Conservation (phyloP, 306 rosid genomes). For the Castanea mollissima region DNA sequence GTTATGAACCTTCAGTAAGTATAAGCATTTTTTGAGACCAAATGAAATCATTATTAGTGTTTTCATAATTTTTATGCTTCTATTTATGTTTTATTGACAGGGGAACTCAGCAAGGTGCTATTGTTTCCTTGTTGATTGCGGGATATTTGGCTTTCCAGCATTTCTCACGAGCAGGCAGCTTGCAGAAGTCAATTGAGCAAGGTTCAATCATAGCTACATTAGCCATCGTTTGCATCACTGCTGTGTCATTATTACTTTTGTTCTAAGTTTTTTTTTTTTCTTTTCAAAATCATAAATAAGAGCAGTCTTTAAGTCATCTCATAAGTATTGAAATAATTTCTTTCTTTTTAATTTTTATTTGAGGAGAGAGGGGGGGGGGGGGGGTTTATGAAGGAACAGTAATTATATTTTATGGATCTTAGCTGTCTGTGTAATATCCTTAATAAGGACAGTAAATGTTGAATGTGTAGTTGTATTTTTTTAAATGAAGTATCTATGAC, state of each 20-base stretch:
- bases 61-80: conserved; percentile 14
- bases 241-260: conserved; percentile 54
- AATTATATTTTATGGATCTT: background rate
- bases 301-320: background rate
- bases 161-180: conserved; percentile 70
- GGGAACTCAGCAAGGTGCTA: conserved; percentile 75
- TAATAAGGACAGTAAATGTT: background rate
- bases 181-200: conserved; percentile 74
- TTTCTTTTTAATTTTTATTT: background rate
- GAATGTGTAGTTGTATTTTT: background rate
- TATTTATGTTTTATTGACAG: conserved; percentile 39
- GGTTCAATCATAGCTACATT: conserved; percentile 81
- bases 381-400: background rate
- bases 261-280: conserved; percentile 36
- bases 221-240: conserved; percentile 51
- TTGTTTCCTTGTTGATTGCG: conserved; percentile 59
- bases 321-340: conserved; percentile 5
- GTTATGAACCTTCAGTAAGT: conserved; percentile 48
- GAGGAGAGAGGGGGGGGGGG: background rate
- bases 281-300: conserved; percentile 20
- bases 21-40: conserved; percentile 16
- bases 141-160: conserved; percentile 92
- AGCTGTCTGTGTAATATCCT: background rate
- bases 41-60: background rate
- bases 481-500: background rate